Evolutionary conservation across 192 early-diverging fungal species (phyloP).

Genomic region (Bifiguratus adelaidae): DNA sequence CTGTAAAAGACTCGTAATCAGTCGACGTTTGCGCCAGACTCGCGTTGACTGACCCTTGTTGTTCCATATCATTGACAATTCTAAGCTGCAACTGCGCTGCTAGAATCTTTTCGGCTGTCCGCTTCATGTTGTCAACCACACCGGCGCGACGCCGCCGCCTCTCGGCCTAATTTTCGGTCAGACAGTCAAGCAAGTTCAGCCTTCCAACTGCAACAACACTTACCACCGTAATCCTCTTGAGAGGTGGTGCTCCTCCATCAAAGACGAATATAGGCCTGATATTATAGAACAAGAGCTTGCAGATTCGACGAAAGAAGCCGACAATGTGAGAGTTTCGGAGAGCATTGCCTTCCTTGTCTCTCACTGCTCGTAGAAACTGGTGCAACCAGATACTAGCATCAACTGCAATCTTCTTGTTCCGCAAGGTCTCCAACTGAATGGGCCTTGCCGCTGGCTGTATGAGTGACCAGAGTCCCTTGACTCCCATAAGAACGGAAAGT

Average conservation of each 20-base stretch:
- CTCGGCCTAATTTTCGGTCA: slow-evolving; percentile 17
- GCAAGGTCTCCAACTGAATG: slow-evolving; percentile 68
- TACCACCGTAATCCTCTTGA: slow-evolving; percentile 72
- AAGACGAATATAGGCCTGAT: slow-evolving; percentile 96
- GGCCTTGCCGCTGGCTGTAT: slow-evolving; percentile 69
- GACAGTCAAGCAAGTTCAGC: background rate
- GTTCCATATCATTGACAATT: slow-evolving; percentile 37
- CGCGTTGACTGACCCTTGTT: slow-evolving; percentile 30
- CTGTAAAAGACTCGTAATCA: no score
- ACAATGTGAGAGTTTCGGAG: slow-evolving; percentile 77
- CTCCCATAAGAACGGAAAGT: slow-evolving; percentile 58
- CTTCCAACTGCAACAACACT: slow-evolving; percentile 7
- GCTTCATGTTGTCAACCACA: slow-evolving; percentile 40
- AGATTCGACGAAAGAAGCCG: slow-evolving; percentile 90
- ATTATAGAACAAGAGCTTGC: slow-evolving; percentile 84
- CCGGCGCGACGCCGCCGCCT: slow-evolving; percentile 29
- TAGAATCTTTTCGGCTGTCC: slow-evolving; percentile 77
- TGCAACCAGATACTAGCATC: slow-evolving; percentile 98
- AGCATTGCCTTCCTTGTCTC: slow-evolving; percentile 75
- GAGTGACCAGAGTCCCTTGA: slow-evolving; percentile 88
- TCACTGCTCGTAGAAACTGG: slow-evolving; percentile 93
- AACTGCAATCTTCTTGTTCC: slow-evolving; percentile 69
- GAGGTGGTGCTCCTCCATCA: slow-evolving; percentile 81
- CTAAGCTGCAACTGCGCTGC: slow-evolving; percentile 65
- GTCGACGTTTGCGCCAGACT: no score